These are phyloP conservation scores for Penicillium vulpinum DNA, from an alignment of 2,329 filamentous ascomycete species.

Conservation along the genomic window DNA sequence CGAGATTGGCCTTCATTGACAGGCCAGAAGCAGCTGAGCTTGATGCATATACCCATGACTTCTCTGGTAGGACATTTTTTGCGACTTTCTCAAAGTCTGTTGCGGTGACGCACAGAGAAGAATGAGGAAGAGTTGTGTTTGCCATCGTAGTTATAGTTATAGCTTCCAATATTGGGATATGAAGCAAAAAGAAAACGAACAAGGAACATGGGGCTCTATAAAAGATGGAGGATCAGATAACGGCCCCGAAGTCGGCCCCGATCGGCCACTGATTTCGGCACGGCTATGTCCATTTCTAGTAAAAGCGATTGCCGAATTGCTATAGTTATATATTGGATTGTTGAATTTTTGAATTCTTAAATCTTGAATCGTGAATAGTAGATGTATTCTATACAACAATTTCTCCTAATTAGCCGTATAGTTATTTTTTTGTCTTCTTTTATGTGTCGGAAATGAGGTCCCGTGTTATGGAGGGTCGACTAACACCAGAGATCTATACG, in stretches of 20 bases:
- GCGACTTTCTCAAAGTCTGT: conserved; percentile 18
- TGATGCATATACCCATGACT: conserved; percentile 22
- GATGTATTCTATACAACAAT: too few species aligned
- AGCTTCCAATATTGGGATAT: background rate
- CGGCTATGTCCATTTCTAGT: background rate
- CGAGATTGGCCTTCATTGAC: conserved; percentile 16
- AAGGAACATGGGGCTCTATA: background rate
- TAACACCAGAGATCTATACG: background rate
- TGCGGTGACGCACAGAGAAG: conserved; percentile 11
- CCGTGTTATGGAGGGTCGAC: background rate
- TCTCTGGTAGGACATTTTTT: conserved; percentile 15
- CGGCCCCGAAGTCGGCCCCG: conserved; percentile 3
- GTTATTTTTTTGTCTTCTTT: background rate
- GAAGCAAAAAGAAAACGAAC: background rate
- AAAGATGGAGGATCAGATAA: conserved; percentile 3
- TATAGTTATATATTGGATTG: too few species aligned
- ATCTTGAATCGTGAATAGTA: too few species aligned
- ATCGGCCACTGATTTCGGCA: background rate
- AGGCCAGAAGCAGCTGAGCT: conserved; percentile 19
- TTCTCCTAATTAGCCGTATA: too few species aligned
- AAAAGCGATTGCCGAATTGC: conserved; percentile 1
- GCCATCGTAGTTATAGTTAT: background rate
- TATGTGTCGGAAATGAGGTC: background rate
- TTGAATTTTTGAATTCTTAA: too few species aligned
- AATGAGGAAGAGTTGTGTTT: conserved; percentile 7